A percentile compares a stretch with the other conserved stretches of the same genome.
phyloP scores from a whole-genome alignment of 176 grass and related monocot species.

The Alopecurus myosuroides region DNA sequence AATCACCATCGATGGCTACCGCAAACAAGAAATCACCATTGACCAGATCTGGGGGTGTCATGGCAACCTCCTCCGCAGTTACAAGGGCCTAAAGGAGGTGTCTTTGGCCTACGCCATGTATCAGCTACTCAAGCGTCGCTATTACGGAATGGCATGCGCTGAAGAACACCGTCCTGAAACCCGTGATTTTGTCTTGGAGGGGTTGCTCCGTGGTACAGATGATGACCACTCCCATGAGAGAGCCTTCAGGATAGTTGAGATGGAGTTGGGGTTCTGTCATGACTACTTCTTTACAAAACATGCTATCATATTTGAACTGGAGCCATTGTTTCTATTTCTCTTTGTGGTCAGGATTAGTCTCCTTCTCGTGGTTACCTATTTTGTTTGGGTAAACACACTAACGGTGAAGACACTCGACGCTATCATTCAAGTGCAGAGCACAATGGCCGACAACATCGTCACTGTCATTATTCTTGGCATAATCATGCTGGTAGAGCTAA shows the following conservation, averaged over 20 bases:
- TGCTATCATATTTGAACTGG: background rate
- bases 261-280: constrained; percentile 11
- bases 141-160: background rate
- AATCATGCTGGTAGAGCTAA: background rate
- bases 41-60: background rate
- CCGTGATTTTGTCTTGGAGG: background rate
- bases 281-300: constrained; percentile 21
- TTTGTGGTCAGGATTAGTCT: background rate
- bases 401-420: background rate
- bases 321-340: rapidly evolving
- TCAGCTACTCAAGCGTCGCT: background rate
- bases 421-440: background rate
- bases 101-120: background rate
- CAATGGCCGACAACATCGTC: background rate
- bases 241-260: constrained; percentile 1
- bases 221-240: no score
- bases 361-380: background rate
- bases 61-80: no score
- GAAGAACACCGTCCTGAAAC: background rate
- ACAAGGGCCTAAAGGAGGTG: background rate
- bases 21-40: background rate
- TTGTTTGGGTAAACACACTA: background rate
- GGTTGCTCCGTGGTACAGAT: background rate
- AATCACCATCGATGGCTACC: no score
- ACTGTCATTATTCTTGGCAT: background rate